These are phyloP conservation scores for Heritiera fomes DNA, from an alignment of 345 rosid species.

Conservation along the genomic window DNA sequence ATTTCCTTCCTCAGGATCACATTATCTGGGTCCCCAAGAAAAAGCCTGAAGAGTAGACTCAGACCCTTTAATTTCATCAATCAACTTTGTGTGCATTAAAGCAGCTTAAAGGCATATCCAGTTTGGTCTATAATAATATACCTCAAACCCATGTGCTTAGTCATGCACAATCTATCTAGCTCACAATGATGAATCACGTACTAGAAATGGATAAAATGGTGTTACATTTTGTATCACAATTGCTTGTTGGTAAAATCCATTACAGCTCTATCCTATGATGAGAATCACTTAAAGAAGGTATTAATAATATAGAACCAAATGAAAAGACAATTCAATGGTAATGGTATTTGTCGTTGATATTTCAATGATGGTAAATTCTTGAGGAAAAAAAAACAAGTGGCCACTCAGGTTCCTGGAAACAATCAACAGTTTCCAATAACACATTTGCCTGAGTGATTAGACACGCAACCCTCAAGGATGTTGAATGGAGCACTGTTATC, in stretches of 20 bases:
- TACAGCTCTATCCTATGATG: not conserved
- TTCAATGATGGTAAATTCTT: not conserved
- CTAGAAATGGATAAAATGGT: conserved; percentile 16
- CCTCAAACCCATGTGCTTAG: conserved; percentile 8
- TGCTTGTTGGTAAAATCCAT: not conserved
- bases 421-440: not conserved
- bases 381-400: not conserved
- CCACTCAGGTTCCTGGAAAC: not conserved
- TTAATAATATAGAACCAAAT: not conserved
- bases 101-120: not conserved
- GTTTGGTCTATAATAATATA: conserved; percentile 23
- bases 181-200: not conserved
- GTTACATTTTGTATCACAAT: not conserved
- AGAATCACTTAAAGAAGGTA: not conserved
- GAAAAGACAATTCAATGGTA: not conserved
- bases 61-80: not conserved
- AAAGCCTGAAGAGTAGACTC: conserved; percentile 21
- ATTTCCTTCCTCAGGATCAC: conserved; percentile 80
- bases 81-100: not conserved
- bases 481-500: not conserved
- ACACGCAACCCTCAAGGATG: not conserved
- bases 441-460: not conserved
- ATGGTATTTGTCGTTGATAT: not conserved
- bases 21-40: conserved; percentile 60
- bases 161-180: conserved; percentile 2